These are phyloP conservation scores for Phialocephala subalpina DNA, from an alignment of 2,329 filamentous ascomycete genomes.

Conservation along the genomic window DNA sequence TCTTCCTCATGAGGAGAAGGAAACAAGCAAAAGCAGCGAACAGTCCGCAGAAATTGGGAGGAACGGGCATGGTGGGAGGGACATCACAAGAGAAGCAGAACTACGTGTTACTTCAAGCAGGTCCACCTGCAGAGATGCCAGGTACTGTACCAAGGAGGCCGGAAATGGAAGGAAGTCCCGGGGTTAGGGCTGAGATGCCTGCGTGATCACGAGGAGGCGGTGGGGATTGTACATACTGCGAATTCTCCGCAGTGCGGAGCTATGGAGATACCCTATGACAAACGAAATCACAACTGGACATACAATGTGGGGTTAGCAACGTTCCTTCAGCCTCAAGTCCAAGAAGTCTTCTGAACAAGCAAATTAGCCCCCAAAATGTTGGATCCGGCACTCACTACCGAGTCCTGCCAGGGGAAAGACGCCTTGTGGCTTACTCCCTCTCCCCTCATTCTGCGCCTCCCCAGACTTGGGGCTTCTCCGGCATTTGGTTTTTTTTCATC, in stretches of 20 bases:
- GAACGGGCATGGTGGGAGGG: background rate
- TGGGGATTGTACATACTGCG: background rate
- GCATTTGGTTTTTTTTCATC: no score
- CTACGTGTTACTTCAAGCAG: background rate
- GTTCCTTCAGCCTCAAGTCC: background rate
- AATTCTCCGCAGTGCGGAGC: background rate
- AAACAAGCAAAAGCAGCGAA: background rate
- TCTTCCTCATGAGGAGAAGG: background rate
- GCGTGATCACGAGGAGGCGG: background rate
- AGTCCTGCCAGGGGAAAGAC: background rate
- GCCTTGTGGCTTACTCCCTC: background rate
- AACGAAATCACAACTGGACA: background rate
- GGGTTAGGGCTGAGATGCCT: background rate
- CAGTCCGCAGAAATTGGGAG: background rate
- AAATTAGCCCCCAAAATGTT: background rate
- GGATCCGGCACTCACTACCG: background rate
- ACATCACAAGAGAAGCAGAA: background rate
- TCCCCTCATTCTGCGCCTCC: background rate
- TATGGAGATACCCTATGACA: no score
- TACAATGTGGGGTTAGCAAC: background rate
- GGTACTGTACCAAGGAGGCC: background rate
- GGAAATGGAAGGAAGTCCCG: background rate
- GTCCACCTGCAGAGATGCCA: background rate
- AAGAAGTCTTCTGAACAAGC: conserved; percentile 5
- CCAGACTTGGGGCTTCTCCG: no score